phyloP scores from a whole-genome alignment of 352 stramenopile genomes.

The Plasmopara muralis region DNA sequence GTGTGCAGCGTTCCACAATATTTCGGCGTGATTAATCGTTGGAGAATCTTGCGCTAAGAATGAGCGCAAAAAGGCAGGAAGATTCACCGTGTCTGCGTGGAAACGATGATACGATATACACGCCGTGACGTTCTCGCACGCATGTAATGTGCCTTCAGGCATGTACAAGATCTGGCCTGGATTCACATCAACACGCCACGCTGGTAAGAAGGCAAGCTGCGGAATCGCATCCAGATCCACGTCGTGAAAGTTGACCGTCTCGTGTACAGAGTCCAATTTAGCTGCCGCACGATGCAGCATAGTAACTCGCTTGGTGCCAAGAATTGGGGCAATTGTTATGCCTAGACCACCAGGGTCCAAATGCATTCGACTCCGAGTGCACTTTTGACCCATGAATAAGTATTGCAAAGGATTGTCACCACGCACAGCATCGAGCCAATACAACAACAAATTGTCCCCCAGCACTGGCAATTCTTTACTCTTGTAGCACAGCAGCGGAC shows the following conservation, averaged over 20 bases:
- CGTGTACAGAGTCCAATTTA: constrained; percentile 82
- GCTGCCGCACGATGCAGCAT: constrained; percentile 68
- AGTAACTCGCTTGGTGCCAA: constrained; percentile 71
- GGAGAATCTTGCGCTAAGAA: constrained; percentile 87
- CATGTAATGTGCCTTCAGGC: constrained; percentile 90
- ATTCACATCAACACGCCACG: constrained; percentile 83
- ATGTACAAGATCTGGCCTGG: constrained; percentile 92
- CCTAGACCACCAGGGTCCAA: constrained; percentile 85
- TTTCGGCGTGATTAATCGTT: constrained; percentile 88
- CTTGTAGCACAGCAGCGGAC: constrained; percentile 78
- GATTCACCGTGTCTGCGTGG: constrained; percentile 89
- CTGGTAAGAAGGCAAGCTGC: constrained; percentile 81
- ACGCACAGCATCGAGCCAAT: constrained; percentile 87
- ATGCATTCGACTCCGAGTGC: constrained; percentile 88
- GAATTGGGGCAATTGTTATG: constrained; percentile 92
- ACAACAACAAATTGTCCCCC: constrained; percentile 88
- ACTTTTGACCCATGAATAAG: constrained; percentile 91
- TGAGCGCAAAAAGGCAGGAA: constrained; percentile 84
- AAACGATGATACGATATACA: constrained; percentile 93
- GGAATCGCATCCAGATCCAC: constrained; percentile 83
- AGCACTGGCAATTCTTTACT: constrained; percentile 86
- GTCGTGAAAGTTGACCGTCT: constrained; percentile 73
- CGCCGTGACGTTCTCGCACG: constrained; percentile 88
- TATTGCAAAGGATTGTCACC: constrained; percentile 91
- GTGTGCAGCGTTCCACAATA: constrained; percentile 89